Base-by-base conservation (phyloP, 2,329 filamentous ascomycete species). In the Tolypocladium tropicale region DNA sequence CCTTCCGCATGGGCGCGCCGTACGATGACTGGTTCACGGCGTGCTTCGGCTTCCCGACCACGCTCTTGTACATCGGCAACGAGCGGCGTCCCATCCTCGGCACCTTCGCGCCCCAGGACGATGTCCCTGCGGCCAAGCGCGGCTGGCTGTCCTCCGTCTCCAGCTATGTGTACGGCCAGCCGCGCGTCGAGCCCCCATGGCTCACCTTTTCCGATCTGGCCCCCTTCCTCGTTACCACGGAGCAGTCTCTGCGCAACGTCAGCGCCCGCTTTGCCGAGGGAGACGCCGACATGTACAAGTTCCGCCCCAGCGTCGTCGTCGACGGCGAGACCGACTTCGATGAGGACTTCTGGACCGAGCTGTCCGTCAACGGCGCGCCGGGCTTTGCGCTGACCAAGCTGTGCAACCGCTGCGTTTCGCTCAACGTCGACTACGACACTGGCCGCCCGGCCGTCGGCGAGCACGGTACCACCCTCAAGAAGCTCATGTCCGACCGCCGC, bases 121-220 rank as follows among this genome's bases (percentile, higher is more conserved):
- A 53, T 4, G 23, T 30, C 21, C 39, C 56, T n/a, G 56, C 67
- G 46, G 60, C 59, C 34, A 59, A 57, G 52, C 60, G 68, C 54
- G 65, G 65, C n/a, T 76, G 71, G 72, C 57, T 72, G 4, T 70
- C 67, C 10, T 65, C 62, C 32, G 60, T 74, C 41, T 62, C 65
- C 34, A 69, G 63, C 53, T 72, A 67, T 56, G 55, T 77, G 16
- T 32, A 49, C 28, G 12, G 28, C 28, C 46, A 21, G 28, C 46
- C 46, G 39, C 39, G 36, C 21, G 58, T 58, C 10, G 69, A 77
- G 14, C 66, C 74, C 14, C 73, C 77, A 37, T 79, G 75, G 65
- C 77, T 93, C 48, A 82, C 81, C 2, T 94, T 93, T 70, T 81
- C 84, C 41, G 89, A 94, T 69, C 81, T 82, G 60, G 88, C 89